Conservation (phyloP, 2,329 filamentous ascomycete species). For the Xylariaceae sp. region DNA sequence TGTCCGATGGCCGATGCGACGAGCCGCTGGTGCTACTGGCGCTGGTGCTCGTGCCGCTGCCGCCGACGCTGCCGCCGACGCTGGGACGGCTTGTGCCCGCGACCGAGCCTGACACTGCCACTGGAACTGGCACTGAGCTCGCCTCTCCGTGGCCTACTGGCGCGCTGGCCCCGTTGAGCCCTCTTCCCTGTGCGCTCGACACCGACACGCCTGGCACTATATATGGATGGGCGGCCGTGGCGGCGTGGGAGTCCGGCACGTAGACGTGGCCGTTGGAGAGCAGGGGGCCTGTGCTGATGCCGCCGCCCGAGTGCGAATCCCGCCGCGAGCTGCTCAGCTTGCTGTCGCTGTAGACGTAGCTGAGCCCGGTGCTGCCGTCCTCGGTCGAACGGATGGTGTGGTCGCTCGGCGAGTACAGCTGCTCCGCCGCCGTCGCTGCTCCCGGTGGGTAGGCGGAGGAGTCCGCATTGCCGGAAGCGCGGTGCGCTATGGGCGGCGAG, state of each 20-base stretch:
- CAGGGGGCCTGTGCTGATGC: conserved; percentile 22
- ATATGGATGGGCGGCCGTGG: conserved; percentile 24
- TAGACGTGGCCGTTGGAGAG: conserved; percentile 36
- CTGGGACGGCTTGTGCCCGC: neutral
- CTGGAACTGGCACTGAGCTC: neutral
- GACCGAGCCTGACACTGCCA: neutral
- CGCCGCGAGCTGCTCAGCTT: conserved; percentile 24
- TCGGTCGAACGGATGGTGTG: conserved; percentile 24
- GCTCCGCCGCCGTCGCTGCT: conserved; percentile 14
- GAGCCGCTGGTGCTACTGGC: conserved; percentile 16
- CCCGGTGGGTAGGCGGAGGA: conserved; percentile 16
- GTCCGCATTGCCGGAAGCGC: conserved; percentile 23
- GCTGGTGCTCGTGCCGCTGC: neutral
- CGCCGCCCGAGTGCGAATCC: conserved; percentile 27
- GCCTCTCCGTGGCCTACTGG: neutral
- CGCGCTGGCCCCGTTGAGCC: conserved; percentile 15
- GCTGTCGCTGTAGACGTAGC: conserved; percentile 31
- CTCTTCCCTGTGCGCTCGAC: conserved; percentile 18
- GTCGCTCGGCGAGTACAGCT: conserved; percentile 23
- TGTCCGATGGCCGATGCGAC: conserved; percentile 27
- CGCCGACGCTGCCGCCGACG: neutral
- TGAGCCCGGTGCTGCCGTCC: conserved; percentile 22
- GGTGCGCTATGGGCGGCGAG: conserved; percentile 16
- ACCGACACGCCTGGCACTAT: conserved; percentile 15
- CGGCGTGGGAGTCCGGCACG: conserved; percentile 31